Conservation (phyloP, 306 rosid genomes). For the Cucurbita pepo region DNA sequence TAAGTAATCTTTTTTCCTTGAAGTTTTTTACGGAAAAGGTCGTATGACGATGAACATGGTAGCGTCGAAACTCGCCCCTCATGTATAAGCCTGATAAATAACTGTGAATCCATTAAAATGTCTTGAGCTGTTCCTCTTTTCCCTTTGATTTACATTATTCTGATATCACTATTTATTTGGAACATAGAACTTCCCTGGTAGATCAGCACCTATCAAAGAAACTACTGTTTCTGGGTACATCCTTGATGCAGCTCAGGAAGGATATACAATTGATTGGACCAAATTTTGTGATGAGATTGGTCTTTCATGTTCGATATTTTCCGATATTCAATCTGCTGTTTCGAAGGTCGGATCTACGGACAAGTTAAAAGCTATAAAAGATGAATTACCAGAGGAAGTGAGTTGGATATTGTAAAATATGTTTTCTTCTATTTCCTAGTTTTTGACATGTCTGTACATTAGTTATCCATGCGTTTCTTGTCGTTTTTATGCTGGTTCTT, state of each 20-base stretch:
- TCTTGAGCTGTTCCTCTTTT: not conserved
- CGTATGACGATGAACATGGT: not conserved
- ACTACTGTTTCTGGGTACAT: slow-evolving; percentile 58
- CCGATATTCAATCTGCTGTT: slow-evolving; percentile 46
- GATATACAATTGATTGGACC: slow-evolving; percentile 57
- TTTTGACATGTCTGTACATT: not conserved
- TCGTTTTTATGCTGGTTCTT: not conserved
- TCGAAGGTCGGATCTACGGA: slow-evolving; percentile 59
- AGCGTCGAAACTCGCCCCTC: not conserved
- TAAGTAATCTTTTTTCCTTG: slow-evolving; percentile 18
- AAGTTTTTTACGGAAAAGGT: not conserved
- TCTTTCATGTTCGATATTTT: slow-evolving; percentile 24
- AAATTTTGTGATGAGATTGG: slow-evolving; percentile 44
- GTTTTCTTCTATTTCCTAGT: not conserved
- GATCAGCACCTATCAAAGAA: slow-evolving; percentile 75
- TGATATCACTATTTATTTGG: slow-evolving; percentile 2
- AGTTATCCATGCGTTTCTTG: not conserved
- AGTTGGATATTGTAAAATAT: slow-evolving; percentile 17
- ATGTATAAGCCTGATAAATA: not conserved
- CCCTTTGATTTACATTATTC: not conserved
- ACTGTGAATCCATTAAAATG: no score
- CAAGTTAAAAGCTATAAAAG: slow-evolving; percentile 76
- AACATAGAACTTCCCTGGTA: slow-evolving; percentile 43
- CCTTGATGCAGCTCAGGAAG: slow-evolving; percentile 65
- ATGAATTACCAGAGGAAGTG: slow-evolving; percentile 69